These are phyloP conservation scores for Ogataea trehalophila DNA, from an alignment of 805 yeast genomes.

Conservation along the genomic window DNA sequence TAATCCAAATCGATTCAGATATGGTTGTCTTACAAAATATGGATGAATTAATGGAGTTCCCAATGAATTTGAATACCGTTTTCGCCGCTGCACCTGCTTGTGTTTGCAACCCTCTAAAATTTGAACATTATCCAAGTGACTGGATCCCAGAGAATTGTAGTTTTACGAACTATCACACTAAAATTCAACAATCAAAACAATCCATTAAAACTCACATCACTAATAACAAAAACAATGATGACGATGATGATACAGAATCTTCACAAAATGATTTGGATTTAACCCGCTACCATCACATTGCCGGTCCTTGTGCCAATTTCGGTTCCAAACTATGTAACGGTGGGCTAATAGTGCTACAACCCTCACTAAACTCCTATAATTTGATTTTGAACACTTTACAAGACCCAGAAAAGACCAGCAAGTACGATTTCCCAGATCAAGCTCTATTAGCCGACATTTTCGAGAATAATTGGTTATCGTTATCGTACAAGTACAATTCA, in stretches of 20 bases:
- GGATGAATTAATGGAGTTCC: constrained; percentile 54
- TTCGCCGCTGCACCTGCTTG: constrained; percentile 62
- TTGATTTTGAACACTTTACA: constrained; percentile 37
- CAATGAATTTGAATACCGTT: constrained; percentile 30
- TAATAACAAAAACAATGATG: too few species aligned
- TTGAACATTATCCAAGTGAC: constrained; percentile 47
- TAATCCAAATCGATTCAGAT: constrained; percentile 54
- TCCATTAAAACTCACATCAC: too few species aligned
- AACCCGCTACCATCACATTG: constrained; percentile 10
- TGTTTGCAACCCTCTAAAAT: constrained; percentile 53
- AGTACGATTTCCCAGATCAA: constrained; percentile 56
- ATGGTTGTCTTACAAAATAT: constrained; percentile 53
- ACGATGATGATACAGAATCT: too few species aligned
- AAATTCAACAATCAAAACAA: constrained; percentile 4
- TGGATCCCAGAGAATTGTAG: constrained; percentile 51
- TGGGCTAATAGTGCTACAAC: constrained; percentile 51
- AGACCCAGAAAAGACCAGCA: constrained; percentile 32
- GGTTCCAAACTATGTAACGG: constrained; percentile 53
- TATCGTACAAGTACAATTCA: constrained; percentile 51
- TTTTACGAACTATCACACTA: constrained; percentile 35
- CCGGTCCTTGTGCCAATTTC: constrained; percentile 38
- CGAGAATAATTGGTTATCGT: constrained; percentile 43
- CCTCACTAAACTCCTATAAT: constrained; percentile 33
- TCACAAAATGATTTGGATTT: not conserved
- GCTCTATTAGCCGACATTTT: constrained; percentile 52